Base-by-base conservation (phyloP, 2,329 filamentous ascomycete genomes). In the Hypoxylon sp. region DNA sequence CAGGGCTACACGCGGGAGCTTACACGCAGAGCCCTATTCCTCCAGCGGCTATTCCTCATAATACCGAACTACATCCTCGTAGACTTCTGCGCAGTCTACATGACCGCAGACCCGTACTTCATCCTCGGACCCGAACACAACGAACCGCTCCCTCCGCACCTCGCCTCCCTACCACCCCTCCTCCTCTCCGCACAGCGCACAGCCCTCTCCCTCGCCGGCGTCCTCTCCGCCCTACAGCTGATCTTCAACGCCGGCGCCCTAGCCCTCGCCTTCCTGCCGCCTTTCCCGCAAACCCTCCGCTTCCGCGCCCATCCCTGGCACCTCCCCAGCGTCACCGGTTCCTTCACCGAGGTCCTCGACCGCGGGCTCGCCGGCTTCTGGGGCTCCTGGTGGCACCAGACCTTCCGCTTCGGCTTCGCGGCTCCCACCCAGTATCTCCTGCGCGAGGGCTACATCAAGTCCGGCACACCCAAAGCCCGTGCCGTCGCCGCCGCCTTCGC, bases 331-430 rank as follows among this genome's bases (percentile, higher is more conserved):
- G 80, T 85, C 3, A 84, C 89, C 63, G 90, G 91, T 11, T 81
- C 81, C 19, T 80, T 85, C 59, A 72, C 73, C 0, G 78, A 82
- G 25, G 82, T 94, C 1, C 78, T 90, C 9, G 87, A 93, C 66
- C 83, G 87, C 63, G 94, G 95, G 0, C 82, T 97, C 1, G 84
- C 87, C 0, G 94, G 94, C 0, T 91, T 90, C 79, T 98, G 95
- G 95, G 90, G 91, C 46, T 84, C 83, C 21, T 95, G 89, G 85
- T 97, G 95, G 95, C 95, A 98, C 77, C 94, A 97, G 78, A 90
- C 90, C 2, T 96, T 97, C 80, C 90, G 94, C 0, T 85, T 88
- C 59, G 88, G 87, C 2, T 94, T 95, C 74, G 79, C 86, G 39
- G 85, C 88, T 3, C 90, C 90, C 0, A 80, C 84, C 0, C 78